Conservation (phyloP, 495 filamentous ascomycete species). For the Amphirosellinia nigrospora region DNA sequence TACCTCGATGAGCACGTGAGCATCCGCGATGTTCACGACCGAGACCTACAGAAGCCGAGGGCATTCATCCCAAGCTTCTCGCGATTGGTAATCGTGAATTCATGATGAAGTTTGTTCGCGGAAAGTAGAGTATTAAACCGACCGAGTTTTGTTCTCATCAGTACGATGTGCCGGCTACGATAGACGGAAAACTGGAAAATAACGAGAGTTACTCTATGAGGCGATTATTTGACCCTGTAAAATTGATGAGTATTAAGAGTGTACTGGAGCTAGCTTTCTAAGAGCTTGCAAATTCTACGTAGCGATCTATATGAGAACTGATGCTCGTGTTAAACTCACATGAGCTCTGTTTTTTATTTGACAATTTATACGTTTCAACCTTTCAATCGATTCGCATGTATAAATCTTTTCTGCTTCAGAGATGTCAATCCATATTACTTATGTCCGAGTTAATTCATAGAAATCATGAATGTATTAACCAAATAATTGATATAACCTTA, state of each 20-base stretch:
- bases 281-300: background rate
- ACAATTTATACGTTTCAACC: too few species aligned
- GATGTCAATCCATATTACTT: too few species aligned
- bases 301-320: too few species aligned
- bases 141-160: constrained; percentile 30
- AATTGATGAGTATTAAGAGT: background rate
- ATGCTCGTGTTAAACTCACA: too few species aligned
- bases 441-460: too few species aligned
- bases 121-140: constrained; percentile 32
- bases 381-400: too few species aligned
- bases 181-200: constrained; percentile 29
- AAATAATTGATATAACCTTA: too few species aligned
- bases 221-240: constrained; percentile 6
- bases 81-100: constrained; percentile 9
- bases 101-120: constrained; percentile 26
- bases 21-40: constrained; percentile 31
- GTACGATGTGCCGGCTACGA: constrained; percentile 33
- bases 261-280: background rate
- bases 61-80: constrained; percentile 20
- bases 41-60: constrained; percentile 19
- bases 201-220: constrained; percentile 9
- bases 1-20: constrained; percentile 28
- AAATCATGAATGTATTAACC: too few species aligned
- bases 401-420: too few species aligned
- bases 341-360: too few species aligned